These are phyloP conservation scores for Paramecium primaurelia DNA, from an alignment of 73 alveolate genomes.

Conservation along the genomic window DNA sequence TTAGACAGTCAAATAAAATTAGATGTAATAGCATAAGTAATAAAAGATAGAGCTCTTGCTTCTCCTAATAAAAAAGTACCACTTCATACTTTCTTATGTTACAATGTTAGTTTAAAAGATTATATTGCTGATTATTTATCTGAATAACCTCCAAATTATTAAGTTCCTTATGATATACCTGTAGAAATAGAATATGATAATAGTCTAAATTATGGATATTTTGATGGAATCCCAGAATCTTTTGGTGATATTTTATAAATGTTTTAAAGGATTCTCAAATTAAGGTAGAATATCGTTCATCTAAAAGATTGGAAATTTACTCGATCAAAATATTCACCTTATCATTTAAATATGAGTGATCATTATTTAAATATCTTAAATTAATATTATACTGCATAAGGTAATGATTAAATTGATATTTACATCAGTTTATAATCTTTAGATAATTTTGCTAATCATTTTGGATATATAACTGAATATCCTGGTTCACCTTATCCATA, in stretches of 20 bases:
- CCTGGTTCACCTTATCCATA: conserved; percentile 31
- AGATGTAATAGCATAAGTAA: neutral
- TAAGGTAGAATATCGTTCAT: neutral
- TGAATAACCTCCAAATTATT: neutral
- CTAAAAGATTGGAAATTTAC: neutral
- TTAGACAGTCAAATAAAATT: neutral
- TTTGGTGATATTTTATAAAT: neutral
- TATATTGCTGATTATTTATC: neutral
- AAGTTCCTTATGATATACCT: neutral
- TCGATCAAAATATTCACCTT: neutral
- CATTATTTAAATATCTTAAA: neutral
- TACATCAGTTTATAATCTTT: neutral
- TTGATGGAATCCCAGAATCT: neutral
- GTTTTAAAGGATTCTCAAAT: neutral
- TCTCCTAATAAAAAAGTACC: neutral
- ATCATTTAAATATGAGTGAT: neutral
- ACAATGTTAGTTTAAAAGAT: neutral
- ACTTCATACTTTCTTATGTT: neutral
- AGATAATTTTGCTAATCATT: neutral
- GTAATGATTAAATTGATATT: neutral
- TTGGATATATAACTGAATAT: neutral
- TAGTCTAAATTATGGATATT: neutral
- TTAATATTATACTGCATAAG: neutral
- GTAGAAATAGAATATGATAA: neutral
- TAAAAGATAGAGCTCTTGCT: neutral